These are phyloP conservation scores for Solanum virginianum DNA, from an alignment of 257 asterid genomes.

Conservation along the genomic window DNA sequence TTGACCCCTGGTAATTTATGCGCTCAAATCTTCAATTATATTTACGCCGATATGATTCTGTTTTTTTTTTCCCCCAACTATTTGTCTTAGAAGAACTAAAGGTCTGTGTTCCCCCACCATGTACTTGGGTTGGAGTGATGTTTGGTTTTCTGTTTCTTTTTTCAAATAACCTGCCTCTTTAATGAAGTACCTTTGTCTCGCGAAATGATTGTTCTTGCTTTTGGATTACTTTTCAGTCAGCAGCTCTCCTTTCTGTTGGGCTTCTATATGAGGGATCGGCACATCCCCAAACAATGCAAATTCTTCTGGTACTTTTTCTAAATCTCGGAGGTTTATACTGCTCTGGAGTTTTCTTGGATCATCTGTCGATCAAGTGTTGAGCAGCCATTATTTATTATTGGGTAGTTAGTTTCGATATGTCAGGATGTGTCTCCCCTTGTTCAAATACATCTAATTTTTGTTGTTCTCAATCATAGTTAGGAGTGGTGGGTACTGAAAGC, in stretches of 20 bases:
- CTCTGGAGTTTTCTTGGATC: neutral
- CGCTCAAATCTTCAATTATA: neutral
- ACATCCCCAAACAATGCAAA: slow-evolving; percentile 93
- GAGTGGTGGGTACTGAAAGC: neutral
- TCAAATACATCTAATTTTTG: neutral
- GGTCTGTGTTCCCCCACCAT: neutral
- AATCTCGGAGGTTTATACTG: neutral
- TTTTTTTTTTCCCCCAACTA: neutral
- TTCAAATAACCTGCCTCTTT: neutral
- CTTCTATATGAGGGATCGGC: slow-evolving; percentile 95
- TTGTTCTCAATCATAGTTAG: neutral
- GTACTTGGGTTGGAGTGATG: neutral
- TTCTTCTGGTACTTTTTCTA: slow-evolving; percentile 68
- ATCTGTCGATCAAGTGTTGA: neutral
- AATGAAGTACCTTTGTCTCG: slow-evolving; percentile 1
- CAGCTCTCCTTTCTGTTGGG: slow-evolving; percentile 89
- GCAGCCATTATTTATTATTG: neutral
- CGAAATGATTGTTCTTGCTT: neutral
- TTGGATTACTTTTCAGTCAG: slow-evolving; percentile 39
- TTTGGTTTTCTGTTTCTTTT: neutral
- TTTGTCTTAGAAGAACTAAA: neutral
- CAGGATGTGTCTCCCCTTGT: neutral
- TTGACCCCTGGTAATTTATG: neutral
- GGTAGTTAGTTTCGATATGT: neutral
- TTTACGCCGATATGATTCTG: neutral